Conservation (phyloP, 805 yeast species). For the Lachancea dasiensis region DNA sequence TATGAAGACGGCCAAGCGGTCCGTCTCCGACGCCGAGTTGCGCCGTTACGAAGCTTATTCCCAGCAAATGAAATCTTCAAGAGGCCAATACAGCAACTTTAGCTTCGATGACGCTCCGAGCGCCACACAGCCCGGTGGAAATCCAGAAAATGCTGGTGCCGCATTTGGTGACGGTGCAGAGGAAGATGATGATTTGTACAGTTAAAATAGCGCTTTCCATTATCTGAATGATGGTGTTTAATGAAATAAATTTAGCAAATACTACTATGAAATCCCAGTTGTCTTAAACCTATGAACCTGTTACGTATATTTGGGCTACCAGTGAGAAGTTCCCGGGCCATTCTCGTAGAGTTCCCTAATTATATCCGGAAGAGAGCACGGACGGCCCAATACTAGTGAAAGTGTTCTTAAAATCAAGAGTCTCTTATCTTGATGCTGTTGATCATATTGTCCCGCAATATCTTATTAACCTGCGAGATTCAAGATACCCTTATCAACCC, state of each 20-base stretch:
- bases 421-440: no score
- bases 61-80: conserved; percentile 90
- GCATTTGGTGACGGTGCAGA: conserved; percentile 40
- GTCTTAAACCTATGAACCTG: no score
- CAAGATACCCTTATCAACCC: no score
- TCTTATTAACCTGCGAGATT: no score
- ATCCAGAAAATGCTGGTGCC: conserved; percentile 36
- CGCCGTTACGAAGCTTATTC: conserved; percentile 99
- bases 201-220: conserved; percentile 19
- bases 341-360: background rate
- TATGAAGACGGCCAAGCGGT: conserved; percentile 97
- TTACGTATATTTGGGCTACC: no score
- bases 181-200: conserved; percentile 60
- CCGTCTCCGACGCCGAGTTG: conserved; percentile 93
- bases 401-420: no score
- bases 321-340: no score
- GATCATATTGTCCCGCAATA: background rate
- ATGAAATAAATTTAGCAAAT: conserved; percentile 1
- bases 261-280: no score
- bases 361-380: no score
- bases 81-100: conserved; percentile 91
- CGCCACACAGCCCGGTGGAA: conserved; percentile 30
- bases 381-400: no score
- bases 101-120: conserved; percentile 60
- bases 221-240: conserved; percentile 1